Base-by-base conservation (phyloP, 352 stramenopile species). In the Pythium dissimile region DNA sequence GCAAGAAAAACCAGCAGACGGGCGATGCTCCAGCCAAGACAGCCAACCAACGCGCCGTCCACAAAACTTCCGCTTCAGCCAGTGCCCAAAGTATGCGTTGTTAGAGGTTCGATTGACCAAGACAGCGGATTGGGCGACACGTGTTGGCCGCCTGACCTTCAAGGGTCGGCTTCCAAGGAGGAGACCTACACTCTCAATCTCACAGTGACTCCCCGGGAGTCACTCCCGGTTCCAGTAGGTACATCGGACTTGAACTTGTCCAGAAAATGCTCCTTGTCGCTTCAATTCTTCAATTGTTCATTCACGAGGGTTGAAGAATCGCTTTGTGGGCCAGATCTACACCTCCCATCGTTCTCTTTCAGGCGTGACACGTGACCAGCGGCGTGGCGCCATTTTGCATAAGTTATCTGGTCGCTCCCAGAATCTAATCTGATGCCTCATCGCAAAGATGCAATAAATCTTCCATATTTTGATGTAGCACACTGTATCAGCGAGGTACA, bases 1-100 rank as follows among this genome's bases (percentile, higher is more conserved):
- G 52, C 37, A 44, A 30, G 30, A 13, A 31, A 42, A 34, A 51
- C n/a, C n/a, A 45, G 41, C 54, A 62, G 54, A 62, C 32, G 44
- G 35, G 41, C 23, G 27, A 9, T 35, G 31, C 20, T 23, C 32
- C 18, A 13, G 12, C 7, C 34, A 20, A 42, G 49, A 47, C 50
- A 58, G 52, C 41, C 52, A 59, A n/a, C 32, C 51, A 58, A 49
- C 45, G 46, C 37, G 35, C 49, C 38, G 30, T 20, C 15, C 24
- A 31, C 35, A 28, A 41, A 41, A 57, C 13, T 11, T 38, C 49
- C 27, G 50, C 38, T 27, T 28, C 52, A 51, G n/a, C n/a, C n/a
- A n/a, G n/a, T n/a, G n/a, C n/a, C n/a, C n/a, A 2, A 26, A n/a
- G n/a, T n/a, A 59, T 51, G 20, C 24, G 24, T 9, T 50, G 23